phyloP scores from a whole-genome alignment of 2,329 filamentous ascomycete genomes.

The Exophiala spinifera region DNA sequence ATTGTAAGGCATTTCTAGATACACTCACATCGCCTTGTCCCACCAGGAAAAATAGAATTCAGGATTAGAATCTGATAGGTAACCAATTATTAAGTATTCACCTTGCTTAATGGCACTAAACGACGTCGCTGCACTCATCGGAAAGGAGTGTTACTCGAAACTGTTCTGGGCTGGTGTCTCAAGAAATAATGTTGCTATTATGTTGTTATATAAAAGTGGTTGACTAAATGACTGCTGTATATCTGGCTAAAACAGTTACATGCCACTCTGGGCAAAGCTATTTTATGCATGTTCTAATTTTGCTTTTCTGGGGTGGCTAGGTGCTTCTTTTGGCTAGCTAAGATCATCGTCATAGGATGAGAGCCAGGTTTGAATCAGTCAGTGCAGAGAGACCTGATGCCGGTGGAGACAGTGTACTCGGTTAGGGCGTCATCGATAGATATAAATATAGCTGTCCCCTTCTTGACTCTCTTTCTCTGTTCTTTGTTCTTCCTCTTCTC shows the following conservation, averaged over 20 bases:
- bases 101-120: conserved; percentile 11
- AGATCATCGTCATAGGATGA: no score
- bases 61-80: not conserved
- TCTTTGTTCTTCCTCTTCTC: no score
- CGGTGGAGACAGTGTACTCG: no score
- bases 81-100: conserved; percentile 8
- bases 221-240: conserved; percentile 6
- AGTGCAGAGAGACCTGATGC: no score
- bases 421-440: no score
- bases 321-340: no score
- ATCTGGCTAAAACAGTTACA: not conserved
- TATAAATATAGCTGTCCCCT: no score
- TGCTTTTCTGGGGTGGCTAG: conserved; percentile 2
- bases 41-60: not conserved
- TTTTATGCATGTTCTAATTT: not conserved
- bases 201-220: conserved; percentile 5
- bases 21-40: not conserved
- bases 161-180: conserved; percentile 4
- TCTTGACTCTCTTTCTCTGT: no score
- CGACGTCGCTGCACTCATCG: conserved; percentile 10
- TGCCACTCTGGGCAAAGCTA: not conserved
- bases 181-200: conserved; percentile 7
- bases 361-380: no score
- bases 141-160: conserved; percentile 10
- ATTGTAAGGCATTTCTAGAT: not conserved